Conservation (phyloP, 768 basidiomycete genomes). For the Mycena filopes region DNA sequence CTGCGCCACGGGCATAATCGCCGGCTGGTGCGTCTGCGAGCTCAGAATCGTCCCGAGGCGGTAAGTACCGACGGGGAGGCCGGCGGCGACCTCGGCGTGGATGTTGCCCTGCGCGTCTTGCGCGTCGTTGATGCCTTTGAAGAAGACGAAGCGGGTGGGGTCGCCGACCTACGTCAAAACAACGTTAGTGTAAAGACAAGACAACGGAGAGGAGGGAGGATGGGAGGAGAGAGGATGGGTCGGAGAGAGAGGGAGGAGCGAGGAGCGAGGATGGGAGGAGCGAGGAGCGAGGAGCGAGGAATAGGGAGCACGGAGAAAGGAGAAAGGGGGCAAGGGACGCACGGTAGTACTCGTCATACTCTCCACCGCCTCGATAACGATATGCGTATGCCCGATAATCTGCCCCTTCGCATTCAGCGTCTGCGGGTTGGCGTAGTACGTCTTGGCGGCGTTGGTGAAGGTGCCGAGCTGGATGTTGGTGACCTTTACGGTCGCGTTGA, state of each 20-base stretch:
- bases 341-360: slow-evolving; percentile 56
- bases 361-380: slow-evolving; percentile 62
- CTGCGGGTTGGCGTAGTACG: slow-evolving; percentile 70
- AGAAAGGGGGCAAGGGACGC: no score
- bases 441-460: slow-evolving; percentile 65
- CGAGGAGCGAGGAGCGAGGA: no score
- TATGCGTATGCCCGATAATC: slow-evolving; percentile 68
- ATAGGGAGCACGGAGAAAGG: no score
- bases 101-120: background rate
- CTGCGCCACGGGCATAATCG: background rate
- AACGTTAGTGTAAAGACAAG: no score
- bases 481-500: slow-evolving; percentile 64
- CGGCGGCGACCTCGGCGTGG: background rate
- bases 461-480: slow-evolving; percentile 58
- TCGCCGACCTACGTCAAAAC: background rate
- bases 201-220: no score
- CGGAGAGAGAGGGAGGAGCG: no score
- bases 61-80: background rate
- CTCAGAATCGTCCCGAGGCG: background rate
- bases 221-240: no score
- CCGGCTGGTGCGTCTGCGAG: background rate
- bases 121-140: background rate
- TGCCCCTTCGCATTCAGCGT: slow-evolving; percentile 59
- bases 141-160: background rate
- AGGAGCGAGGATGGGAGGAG: no score